phyloP scores from a whole-genome alignment of 352 stramenopile species.

The Blastocystis sp. region DNA sequence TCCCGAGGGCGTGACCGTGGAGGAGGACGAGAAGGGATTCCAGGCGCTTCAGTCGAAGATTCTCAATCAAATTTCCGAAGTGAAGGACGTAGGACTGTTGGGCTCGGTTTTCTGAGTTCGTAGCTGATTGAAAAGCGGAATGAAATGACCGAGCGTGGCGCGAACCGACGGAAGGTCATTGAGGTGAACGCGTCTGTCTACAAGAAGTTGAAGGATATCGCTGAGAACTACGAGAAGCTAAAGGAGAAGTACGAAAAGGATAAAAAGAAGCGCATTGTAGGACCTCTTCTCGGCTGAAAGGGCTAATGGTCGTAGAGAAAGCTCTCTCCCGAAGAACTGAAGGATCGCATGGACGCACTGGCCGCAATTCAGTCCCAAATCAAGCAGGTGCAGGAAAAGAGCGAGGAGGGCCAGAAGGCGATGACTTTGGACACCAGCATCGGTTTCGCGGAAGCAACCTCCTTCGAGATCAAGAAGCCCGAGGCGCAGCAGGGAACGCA shows the following conservation, averaged over 20 bases:
- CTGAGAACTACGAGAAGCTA: conserved; percentile 57
- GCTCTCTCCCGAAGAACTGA: conserved; percentile 65
- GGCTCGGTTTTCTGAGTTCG: not conserved
- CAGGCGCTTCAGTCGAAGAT: conserved; percentile 68
- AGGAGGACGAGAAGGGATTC: conserved; percentile 70
- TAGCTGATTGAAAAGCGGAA: conserved; percentile 69
- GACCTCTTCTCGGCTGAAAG: not conserved
- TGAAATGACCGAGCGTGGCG: conserved; percentile 57
- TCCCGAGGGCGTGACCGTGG: conserved; percentile 63
- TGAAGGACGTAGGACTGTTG: conserved; percentile 33
- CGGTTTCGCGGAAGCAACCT: conserved; percentile 28
- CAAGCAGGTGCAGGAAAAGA: conserved; percentile 67
- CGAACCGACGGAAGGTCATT: conserved; percentile 68
- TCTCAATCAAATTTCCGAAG: conserved; percentile 64
- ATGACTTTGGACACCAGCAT: conserved; percentile 66
- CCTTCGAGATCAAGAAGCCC: conserved; percentile 54
- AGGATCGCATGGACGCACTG: conserved; percentile 59
- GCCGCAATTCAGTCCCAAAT: conserved; percentile 58
- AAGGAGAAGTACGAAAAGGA: conserved; percentile 70
- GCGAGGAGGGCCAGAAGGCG: conserved; percentile 65
- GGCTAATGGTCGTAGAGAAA: conserved; percentile 53
- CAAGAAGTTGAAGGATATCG: conserved; percentile 70
- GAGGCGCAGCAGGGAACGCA: conserved; percentile 31
- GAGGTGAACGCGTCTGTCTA: conserved; percentile 54
- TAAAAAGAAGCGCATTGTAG: conserved; percentile 68